A percentile compares a stretch with the other conserved stretches of the same genome.
These are phyloP conservation scores for Panaeolus papilionaceus DNA, from an alignment of 768 basidiomycete genomes.

Conservation along the genomic window DNA sequence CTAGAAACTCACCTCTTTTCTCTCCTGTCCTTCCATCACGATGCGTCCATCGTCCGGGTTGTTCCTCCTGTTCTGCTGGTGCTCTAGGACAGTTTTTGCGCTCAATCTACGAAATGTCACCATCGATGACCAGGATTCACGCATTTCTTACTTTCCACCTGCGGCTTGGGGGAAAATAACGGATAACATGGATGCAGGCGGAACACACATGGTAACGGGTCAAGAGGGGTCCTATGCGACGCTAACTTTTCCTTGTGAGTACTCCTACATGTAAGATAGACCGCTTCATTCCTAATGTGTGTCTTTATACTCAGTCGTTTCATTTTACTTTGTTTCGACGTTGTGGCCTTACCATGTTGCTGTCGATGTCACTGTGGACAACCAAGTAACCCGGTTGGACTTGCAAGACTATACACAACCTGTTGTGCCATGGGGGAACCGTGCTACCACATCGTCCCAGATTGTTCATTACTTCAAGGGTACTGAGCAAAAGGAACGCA, in stretches of 20 bases:
- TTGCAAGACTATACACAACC: conserved; percentile 1
- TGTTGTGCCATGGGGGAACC: conserved; percentile 1
- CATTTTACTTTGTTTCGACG: neutral
- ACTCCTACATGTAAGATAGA: neutral
- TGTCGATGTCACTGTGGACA: neutral
- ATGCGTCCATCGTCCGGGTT: neutral
- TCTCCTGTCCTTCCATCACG: neutral
- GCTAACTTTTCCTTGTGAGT: neutral
- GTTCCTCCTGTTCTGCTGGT: neutral
- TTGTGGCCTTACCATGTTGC: conserved; percentile 3
- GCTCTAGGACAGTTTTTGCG: neutral
- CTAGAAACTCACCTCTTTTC: neutral
- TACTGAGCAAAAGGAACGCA: neutral
- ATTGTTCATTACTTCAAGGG: neutral
- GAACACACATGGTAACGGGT: conserved; percentile 3
- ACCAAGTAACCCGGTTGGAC: neutral
- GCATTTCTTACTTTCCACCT: neutral
- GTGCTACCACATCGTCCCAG: neutral
- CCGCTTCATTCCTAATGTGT: neutral
- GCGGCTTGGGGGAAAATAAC: conserved; percentile 10
- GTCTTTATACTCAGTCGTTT: neutral
- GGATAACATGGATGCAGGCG: conserved; percentile 12
- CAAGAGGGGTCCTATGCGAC: neutral
- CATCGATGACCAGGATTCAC: conserved; percentile 2
- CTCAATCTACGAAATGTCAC: conserved; percentile 1